Evolutionary conservation across 495 filamentous ascomycete species (phyloP), one percentile per base, ranked within the genome.

Genomic region (Penicillium fimorum): DNA sequence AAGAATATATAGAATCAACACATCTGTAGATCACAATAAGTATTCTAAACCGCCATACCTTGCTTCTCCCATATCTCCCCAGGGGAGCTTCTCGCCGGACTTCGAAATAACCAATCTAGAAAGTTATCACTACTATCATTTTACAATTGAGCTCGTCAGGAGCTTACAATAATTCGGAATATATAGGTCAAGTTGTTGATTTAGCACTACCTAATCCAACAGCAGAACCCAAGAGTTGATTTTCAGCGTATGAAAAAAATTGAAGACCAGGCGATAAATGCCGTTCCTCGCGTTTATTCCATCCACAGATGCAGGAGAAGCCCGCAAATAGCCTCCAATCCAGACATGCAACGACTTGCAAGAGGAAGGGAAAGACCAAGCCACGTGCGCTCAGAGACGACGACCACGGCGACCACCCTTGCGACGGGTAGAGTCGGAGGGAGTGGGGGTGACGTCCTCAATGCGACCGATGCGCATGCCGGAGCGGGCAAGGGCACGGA

Each of bases 341-440:
- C 72, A 71, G 57, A 67, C 68, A 67, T 47, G 60, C 63, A 68
- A 60, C 37, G 30, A 42, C 57, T 63, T 56, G 64, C 57, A 67
- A 60, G 61, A 57, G 66, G 60, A 66, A 60, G 63, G 59, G 59
- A 59, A 53, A 60, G 27, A 62, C 51, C 62, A 27, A 59, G 59
- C 57, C 58, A 68, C 72, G 76, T 58, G 71, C 65, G 70, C 74
- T 86, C 82, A 97, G 76, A 99, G 87, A 93, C 94, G 92, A 79
- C 94, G 94, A 96, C 94, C 94, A 88, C 94, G 92, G 78, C 94
- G 90, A 96, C 94, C 94, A 80, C 94, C 94, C 88, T 99, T 99
- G 77, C 93, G 89, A 77, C 94, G 90, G 65, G 94, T 99, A 76
- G 88, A 93, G 81, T 99, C 94, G 75, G 94, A 97, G 62, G 94